These are phyloP conservation scores for Corymbia maculata DNA, from an alignment of 345 rosid genomes.

Conservation along the genomic window DNA sequence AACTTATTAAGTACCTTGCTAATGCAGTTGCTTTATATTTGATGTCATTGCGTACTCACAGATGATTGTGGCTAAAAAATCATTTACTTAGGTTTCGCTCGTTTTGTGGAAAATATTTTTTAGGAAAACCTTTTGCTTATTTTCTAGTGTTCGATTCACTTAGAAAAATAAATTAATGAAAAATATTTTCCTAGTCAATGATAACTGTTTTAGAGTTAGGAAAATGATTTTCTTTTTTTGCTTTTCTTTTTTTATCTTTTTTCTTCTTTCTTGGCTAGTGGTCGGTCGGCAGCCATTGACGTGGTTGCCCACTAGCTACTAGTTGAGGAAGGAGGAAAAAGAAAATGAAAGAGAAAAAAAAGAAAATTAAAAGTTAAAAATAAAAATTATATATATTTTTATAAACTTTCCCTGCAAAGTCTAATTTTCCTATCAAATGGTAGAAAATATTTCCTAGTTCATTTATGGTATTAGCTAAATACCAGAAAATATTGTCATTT, in stretches of 20 bases:
- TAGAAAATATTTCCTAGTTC: too few relatives aligned
- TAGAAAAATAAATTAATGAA: too few relatives aligned
- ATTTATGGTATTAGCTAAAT: not conserved
- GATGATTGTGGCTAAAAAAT: not conserved
- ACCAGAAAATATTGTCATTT: accelerated
- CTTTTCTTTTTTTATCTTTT: too few relatives aligned
- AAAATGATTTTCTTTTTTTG: too few relatives aligned
- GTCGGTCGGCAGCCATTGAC: accelerated
- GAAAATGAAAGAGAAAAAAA: too few relatives aligned
- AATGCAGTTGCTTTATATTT: not conserved
- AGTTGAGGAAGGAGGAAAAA: too few relatives aligned
- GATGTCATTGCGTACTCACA: not conserved
- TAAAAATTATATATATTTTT: too few relatives aligned
- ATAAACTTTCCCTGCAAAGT: not conserved
- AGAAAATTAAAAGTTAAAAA: too few relatives aligned
- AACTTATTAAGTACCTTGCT: not conserved
- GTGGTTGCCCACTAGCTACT: accelerated
- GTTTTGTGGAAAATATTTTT: not conserved
- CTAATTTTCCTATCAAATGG: accelerated
- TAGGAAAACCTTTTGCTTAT: too few relatives aligned
- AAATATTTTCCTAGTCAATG: not conserved
- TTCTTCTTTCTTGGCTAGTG: too few relatives aligned
- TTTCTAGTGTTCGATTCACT: not conserved
- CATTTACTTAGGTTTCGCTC: not conserved
- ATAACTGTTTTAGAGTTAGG: not conserved